Percentiles rank a stretch among this genome's conserved stretches.
These are phyloP conservation scores for Hypseocharis bilobata DNA, from an alignment of 441 rosid genomes.

Conservation along the genomic window DNA sequence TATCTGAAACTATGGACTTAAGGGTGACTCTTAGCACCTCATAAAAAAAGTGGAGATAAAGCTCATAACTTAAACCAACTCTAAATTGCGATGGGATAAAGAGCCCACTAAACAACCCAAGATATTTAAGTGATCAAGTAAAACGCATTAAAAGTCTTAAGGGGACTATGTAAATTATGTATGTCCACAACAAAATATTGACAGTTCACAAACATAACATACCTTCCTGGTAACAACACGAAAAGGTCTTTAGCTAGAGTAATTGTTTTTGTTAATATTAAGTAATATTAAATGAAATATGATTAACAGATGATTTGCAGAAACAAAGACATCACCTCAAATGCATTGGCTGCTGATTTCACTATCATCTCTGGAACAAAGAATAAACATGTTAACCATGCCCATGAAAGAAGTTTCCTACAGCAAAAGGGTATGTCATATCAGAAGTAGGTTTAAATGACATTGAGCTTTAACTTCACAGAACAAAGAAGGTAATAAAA, in stretches of 20 bases:
- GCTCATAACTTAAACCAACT: not conserved
- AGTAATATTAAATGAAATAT: no score
- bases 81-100: not conserved
- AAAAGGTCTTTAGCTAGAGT: not conserved
- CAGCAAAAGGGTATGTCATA: conserved; percentile 29
- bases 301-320: not conserved
- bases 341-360: conserved; percentile 58
- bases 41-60: no score
- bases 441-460: conserved; percentile 11
- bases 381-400: conserved; percentile 93
- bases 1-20: not conserved
- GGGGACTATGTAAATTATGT: not conserved
- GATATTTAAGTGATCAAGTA: not conserved
- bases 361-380: conserved; percentile 76
- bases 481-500: conserved; percentile 3
- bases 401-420: conserved; percentile 99
- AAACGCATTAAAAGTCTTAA: not conserved
- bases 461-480: conserved; percentile 9
- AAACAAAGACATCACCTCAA: conserved; percentile 41
- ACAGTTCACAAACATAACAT: not conserved
- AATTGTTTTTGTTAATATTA: not conserved
- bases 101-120: not conserved
- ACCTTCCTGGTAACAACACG: not conserved
- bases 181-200: not conserved
- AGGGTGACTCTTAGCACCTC: not conserved